Evolutionary conservation across 108 stramenopile species (phyloP).

Genomic region (Nannochloropsis oceanica): DNA sequence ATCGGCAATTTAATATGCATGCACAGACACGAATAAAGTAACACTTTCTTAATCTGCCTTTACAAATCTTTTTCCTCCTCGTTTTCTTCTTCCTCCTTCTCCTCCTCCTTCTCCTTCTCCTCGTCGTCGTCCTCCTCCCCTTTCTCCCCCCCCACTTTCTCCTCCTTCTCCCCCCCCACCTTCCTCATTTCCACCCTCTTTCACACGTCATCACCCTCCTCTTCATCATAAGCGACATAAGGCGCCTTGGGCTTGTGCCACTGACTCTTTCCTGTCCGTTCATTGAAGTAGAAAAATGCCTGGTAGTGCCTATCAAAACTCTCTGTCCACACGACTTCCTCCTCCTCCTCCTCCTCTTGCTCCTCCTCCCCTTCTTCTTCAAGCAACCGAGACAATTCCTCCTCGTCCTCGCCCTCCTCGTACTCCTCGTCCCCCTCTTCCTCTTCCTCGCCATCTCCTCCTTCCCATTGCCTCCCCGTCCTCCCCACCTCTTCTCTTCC

Average conservation of each 20-base stretch:
- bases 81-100: neutral
- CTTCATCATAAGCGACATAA: neutral
- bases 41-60: no score
- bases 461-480: neutral
- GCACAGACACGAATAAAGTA: no score
- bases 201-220: no score
- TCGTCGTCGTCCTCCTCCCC: neutral
- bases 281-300: neutral
- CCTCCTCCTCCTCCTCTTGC: neutral
- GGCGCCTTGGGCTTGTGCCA: neutral
- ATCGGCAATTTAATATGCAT: no score
- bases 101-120: neutral
- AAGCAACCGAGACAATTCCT: neutral
- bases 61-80: no score
- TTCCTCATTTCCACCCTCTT: neutral
- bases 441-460: neutral
- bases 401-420: neutral
- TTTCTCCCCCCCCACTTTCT: neutral
- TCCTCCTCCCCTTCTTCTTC: neutral
- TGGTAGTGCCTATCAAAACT: neutral
- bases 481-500: neutral
- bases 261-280: neutral
- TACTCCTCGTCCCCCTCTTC: neutral
- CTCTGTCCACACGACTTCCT: neutral
- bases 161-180: neutral